These are phyloP conservation scores for Setomelanomma holmii DNA, from an alignment of 2,329 filamentous ascomycete genomes.

Conservation along the genomic window DNA sequence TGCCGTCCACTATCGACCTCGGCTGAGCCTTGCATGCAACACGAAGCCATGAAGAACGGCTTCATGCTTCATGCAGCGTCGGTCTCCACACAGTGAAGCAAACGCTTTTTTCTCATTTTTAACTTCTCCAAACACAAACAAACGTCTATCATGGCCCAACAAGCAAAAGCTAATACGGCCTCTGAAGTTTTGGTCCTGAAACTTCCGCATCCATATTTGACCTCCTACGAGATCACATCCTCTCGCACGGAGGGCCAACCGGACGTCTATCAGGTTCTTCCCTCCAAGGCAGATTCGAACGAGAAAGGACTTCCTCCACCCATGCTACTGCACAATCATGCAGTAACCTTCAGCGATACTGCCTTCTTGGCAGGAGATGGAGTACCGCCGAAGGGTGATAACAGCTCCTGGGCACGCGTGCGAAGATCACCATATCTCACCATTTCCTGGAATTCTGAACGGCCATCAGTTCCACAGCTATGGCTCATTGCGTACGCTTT, in stretches of 20 bases:
- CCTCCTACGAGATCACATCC: conserved; percentile 40
- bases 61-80: conserved; percentile 15
- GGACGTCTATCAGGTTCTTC: conserved; percentile 26
- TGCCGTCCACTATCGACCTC: conserved; percentile 30
- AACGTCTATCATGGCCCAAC: conserved; percentile 27
- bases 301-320: conserved; percentile 32
- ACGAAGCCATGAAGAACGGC: conserved; percentile 8
- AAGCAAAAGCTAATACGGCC: conserved; percentile 16
- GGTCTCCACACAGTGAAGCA: background rate
- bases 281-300: conserved; percentile 23
- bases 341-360: conserved; percentile 39
- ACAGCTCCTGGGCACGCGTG: conserved; percentile 54
- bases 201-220: conserved; percentile 49
- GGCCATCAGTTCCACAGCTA: conserved; percentile 55
- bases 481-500: conserved; percentile 58
- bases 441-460: conserved; percentile 51
- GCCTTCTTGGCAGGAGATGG: conserved; percentile 30
- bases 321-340: conserved; percentile 34
- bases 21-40: conserved; percentile 21
- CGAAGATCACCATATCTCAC: conserved; percentile 52
- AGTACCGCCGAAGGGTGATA: conserved; percentile 39
- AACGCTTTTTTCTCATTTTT: background rate
- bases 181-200: conserved; percentile 39
- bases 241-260: conserved; percentile 27
- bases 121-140: conserved; percentile 2